Base-by-base conservation (phyloP, 208 protist species). In the Trypanosoma brucei region DNA sequence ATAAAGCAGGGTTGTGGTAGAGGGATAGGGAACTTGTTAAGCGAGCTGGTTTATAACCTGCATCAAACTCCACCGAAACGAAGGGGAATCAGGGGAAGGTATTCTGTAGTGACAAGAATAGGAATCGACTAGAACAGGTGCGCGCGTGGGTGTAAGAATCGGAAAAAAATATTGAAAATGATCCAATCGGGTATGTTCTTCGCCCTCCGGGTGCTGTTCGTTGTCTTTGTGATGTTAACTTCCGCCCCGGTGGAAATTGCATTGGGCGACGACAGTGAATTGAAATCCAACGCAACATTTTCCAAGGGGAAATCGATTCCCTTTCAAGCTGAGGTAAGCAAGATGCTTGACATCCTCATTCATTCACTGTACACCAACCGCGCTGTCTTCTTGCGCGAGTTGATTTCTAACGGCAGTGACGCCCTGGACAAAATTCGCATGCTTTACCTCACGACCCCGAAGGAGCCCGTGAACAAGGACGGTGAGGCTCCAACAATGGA, bases 401-500 rank as follows among this genome's bases (percentile, higher is more conserved):
- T 99, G 48, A 99, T 99, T 68, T 99, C 98, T 30, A 99, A 99
- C 84, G 98, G 95, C 8, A 98, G 95, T 53, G 98, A 99, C 70
- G 99, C 98, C 3, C 84, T 99, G 1, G 98, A 99, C 79, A 99
- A 99, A 90, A 98, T 99, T 62, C 91, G 98, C 50, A 97, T 99
- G 81, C 63, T 98, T 30, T 92, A 97, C 60, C 84, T 99, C 9
- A 99, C 95, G 2, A 73, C 97, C 37, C 79, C 84, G 8, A 75
- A 92, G 56, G 78, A 96, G 62, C 85, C 98, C 5, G 66, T 77
- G 9, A 92, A 83, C 49, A 75, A 72, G 46, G 68, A 79, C 11
- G 94, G 92, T 36, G 84, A 80, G 37, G 66, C 69, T 14, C 72
- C 86, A 3, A 86, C 86, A 22, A 78, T 98, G 59, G 92, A 98